Evolutionary conservation across 2,329 filamentous ascomycete species (phyloP).

Genomic region (Ophiocordyceps australis): DNA sequence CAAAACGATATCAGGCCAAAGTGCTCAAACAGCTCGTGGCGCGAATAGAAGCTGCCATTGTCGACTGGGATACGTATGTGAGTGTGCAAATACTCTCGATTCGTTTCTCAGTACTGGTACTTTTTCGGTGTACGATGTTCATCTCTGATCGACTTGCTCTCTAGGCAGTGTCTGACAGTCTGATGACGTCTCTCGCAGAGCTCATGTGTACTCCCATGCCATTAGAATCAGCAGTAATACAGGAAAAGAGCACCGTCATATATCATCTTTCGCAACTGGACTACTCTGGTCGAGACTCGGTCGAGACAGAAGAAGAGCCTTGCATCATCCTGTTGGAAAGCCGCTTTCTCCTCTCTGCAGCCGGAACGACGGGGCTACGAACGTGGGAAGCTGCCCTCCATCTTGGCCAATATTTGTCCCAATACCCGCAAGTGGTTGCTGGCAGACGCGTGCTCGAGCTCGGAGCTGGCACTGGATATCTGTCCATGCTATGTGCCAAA

Average conservation of each 20-base stretch:
- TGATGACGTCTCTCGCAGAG: slow-evolving; percentile 50
- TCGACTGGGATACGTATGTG: slow-evolving; percentile 79
- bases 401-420: slow-evolving; percentile 48
- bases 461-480: slow-evolving; percentile 59
- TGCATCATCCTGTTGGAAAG: slow-evolving; percentile 50
- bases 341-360: slow-evolving; percentile 47
- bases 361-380: slow-evolving; percentile 56
- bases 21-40: slow-evolving; percentile 56
- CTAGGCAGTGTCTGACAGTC: slow-evolving; percentile 74
- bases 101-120: no score
- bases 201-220: slow-evolving; percentile 46
- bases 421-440: slow-evolving; percentile 22
- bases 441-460: slow-evolving; percentile 50
- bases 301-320: slow-evolving; percentile 1
- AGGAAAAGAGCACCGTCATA: slow-evolving; percentile 58
- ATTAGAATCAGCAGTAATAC: slow-evolving; percentile 46
- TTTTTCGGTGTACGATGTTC: no score
- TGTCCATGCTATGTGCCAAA: slow-evolving; percentile 57
- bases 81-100: no score
- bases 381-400: slow-evolving; percentile 73
- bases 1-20: slow-evolving; percentile 49
- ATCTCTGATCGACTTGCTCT: slow-evolving; percentile 10
- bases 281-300: slow-evolving; percentile 5
- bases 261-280: slow-evolving; percentile 32
- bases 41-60: slow-evolving; percentile 55